Evolutionary conservation across 2,329 filamentous ascomycete species (phyloP), one percentile per base, ranked within the genome.

Genomic region (Lachnellula subtilissima): DNA sequence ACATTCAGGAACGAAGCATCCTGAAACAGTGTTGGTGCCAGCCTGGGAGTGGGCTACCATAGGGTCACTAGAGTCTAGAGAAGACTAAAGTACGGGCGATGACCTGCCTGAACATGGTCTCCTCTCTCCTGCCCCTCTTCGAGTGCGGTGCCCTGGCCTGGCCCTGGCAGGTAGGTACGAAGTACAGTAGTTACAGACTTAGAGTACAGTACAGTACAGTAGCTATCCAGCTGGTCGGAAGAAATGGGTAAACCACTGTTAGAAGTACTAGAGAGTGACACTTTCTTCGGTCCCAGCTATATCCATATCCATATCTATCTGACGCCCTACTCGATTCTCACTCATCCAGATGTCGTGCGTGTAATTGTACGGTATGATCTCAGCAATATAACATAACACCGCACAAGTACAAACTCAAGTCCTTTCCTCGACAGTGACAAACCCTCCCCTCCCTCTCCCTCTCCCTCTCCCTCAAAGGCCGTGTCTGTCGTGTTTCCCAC

Each of bases 1-100:
- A 59, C 54, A 52, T 53, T 52, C 57, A 60, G 57, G 57, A 60
- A 60, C 57, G 28, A 39, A 48, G n/a, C 35, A 43, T 45, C 52
- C 37, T 57, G 52, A 57, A 57, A 60, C 57, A 39, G 49, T 25
- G 48, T 17, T 49, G 25, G 25, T 23, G 35, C 28, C 23, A 49
- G 45, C 40, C 40, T 19, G 37, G 6, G n/a, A 39, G n/a, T 39
- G 36, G 36, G 15, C 11, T n/a, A 37, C 4, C 11, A 3, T 39
- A n/a, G 36, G 36, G 36, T 4, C 3, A 12, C 15, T n/a, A 8
- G 25, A 19, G 22, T 4, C 43, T 54, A 49, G 28, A 48, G 17
- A 32, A 23, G 36, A 46, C 50, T 54, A 56, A 51, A 39, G 11
- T 32, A 46, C 32, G 32, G 53, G 28, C 48, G 19, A 15, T 40